Conservation (phyloP, 2,329 filamentous ascomycete species). For the Mycogone perniciosa region DNA sequence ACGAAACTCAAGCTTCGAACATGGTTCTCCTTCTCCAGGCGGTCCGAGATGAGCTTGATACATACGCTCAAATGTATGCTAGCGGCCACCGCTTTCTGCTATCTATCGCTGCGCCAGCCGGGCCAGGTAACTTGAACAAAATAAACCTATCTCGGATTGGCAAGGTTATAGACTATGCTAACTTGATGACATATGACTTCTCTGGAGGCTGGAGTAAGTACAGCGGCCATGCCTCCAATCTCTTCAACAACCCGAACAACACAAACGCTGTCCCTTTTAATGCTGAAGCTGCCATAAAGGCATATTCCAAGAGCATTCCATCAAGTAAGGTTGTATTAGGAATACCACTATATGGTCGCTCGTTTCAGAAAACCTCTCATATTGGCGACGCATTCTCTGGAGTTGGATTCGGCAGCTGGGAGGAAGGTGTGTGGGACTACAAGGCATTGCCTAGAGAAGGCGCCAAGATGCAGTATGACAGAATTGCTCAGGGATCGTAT, state of each 20-base stretch:
- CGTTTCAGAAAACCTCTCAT: slow-evolving; percentile 44
- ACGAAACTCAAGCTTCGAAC: slow-evolving; percentile 35
- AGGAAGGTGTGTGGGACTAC: slow-evolving; percentile 73
- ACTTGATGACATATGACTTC: slow-evolving; percentile 74
- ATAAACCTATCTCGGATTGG: slow-evolving; percentile 44
- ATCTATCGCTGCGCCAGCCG: slow-evolving; percentile 47
- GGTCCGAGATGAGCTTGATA: slow-evolving; percentile 41
- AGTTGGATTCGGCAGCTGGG: slow-evolving; percentile 63
- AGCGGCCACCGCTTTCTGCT: slow-evolving; percentile 46
- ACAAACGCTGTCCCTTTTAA: slow-evolving; percentile 61
- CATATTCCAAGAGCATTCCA: slow-evolving; percentile 59
- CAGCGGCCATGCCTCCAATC: slow-evolving; percentile 65
- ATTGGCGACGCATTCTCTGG: slow-evolving; percentile 58
- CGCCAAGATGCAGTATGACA: slow-evolving; percentile 52
- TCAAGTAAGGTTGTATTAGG: slow-evolving; percentile 65
- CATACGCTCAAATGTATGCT: slow-evolving; percentile 39
- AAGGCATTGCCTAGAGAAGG: slow-evolving; percentile 63
- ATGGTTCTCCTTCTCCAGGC: slow-evolving; percentile 39
- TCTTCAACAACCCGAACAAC: slow-evolving; percentile 51
- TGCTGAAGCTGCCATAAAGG: slow-evolving; percentile 56
- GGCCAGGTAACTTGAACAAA: slow-evolving; percentile 41
- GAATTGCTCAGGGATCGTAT: slow-evolving; percentile 56
- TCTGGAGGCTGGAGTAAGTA: slow-evolving; percentile 62
- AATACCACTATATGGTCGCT: slow-evolving; percentile 54
- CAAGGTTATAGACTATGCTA: slow-evolving; percentile 47